These are phyloP conservation scores for Linum lewisii DNA, from an alignment of 345 rosid species.

Conservation along the genomic window DNA sequence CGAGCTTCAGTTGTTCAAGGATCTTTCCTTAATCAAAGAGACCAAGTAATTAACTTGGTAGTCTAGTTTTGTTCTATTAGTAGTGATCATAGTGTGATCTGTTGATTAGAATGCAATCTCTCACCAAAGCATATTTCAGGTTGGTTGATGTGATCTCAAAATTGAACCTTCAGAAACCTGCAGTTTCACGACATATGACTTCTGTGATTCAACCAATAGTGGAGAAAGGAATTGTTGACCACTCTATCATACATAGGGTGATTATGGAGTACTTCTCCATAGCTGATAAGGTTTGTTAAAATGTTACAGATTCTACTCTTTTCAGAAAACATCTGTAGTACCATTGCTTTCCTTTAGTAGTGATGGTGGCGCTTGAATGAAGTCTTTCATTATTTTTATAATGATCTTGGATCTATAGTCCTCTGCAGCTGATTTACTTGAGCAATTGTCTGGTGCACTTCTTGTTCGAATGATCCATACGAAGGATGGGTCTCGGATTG, in stretches of 20 bases:
- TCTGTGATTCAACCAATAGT: constrained; percentile 74
- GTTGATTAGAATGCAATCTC: neutral
- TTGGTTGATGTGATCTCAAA: constrained; percentile 69
- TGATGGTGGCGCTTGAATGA: neutral
- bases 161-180: constrained; percentile 54
- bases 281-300: constrained; percentile 61
- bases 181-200: constrained; percentile 72
- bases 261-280: constrained; percentile 67
- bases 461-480: constrained; percentile 94
- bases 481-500: constrained; percentile 83
- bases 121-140: constrained; percentile 29
- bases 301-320: neutral
- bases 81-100: neutral
- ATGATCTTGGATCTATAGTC: constrained; percentile 31
- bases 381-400: constrained; percentile 13
- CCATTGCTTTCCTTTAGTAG: constrained; percentile 1
- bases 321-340: neutral
- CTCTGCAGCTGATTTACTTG: constrained; percentile 70
- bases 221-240: constrained; percentile 92
- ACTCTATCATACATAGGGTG: constrained; percentile 70
- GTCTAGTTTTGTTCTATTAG: neutral
- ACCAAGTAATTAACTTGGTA: constrained; percentile 44
- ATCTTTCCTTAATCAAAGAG: constrained; percentile 45
- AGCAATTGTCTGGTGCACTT: constrained; percentile 69
- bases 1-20: constrained; percentile 83